A percentile compares a stretch with the other conserved stretches of the same genome.
Conservation (phyloP, 257 asterid species). For the Cynanchum wilfordii region DNA sequence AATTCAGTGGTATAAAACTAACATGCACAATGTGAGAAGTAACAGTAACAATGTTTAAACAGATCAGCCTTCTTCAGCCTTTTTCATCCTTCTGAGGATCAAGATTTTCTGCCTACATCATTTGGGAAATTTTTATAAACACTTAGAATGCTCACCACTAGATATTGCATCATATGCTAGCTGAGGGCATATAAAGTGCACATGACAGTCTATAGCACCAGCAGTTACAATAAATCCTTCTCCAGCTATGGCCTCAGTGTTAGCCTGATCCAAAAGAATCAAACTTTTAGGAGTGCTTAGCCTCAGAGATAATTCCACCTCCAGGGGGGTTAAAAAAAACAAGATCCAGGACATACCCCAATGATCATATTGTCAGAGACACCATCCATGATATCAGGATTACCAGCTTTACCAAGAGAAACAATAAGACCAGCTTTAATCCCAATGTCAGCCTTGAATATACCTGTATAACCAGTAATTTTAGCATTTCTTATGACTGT, state of each 20-base stretch:
- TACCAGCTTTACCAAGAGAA: slow-evolving; percentile 83
- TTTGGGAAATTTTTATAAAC: neutral
- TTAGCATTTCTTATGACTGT: slow-evolving; percentile 89
- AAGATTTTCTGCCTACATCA: neutral
- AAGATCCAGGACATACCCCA: slow-evolving; percentile 58
- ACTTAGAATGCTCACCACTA: slow-evolving; percentile 60
- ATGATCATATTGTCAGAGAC: slow-evolving; percentile 44
- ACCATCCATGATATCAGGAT: slow-evolving; percentile 75
- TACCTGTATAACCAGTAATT: slow-evolving; percentile 74
- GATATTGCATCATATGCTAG: slow-evolving; percentile 85
- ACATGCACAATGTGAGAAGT: neutral
- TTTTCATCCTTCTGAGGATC: neutral
- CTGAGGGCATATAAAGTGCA: slow-evolving; percentile 97
- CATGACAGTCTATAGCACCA: slow-evolving; percentile 96
- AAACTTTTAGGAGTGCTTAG: slow-evolving; percentile 11
- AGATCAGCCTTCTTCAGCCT: neutral
- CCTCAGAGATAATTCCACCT: slow-evolving; percentile 7
- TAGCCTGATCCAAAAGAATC: slow-evolving; percentile 44
- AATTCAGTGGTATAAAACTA: neutral
- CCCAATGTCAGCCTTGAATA: slow-evolving; percentile 93
- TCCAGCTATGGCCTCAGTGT: slow-evolving; percentile 92
- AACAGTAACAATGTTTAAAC: neutral
- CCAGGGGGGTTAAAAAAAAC: slow-evolving; percentile 6
- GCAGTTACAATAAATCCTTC: slow-evolving; percentile 96
- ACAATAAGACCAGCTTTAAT: slow-evolving; percentile 67